Evolutionary conservation across 2,329 filamentous ascomycete species (phyloP).

Genomic region (Zelopaecilomyces penicillatus): DNA sequence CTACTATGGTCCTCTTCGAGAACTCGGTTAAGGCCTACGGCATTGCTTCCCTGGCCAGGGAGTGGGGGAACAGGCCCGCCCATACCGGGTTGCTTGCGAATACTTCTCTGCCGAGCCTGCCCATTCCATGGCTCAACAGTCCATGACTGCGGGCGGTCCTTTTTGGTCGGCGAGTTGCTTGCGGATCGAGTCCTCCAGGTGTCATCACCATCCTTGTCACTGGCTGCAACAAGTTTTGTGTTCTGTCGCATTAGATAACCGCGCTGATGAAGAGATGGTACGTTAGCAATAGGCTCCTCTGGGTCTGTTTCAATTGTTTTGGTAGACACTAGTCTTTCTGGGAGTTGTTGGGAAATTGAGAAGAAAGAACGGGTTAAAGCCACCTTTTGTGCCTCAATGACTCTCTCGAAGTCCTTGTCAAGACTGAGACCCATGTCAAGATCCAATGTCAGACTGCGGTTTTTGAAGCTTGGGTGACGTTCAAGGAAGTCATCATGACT

Average conservation of each 20-base stretch:
- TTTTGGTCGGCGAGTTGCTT: conserved; percentile 63
- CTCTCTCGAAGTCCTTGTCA: conserved; percentile 86
- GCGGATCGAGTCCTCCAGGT: conserved; percentile 49
- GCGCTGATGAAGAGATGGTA: conserved; percentile 63
- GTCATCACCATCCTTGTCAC: conserved; percentile 59
- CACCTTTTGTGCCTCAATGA: conserved; percentile 97
- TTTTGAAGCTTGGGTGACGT: conserved; percentile 66
- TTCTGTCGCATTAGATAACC: conserved; percentile 98
- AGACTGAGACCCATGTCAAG: conserved; percentile 80
- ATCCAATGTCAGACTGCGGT: conserved; percentile 73
- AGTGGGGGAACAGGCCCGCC: conserved; percentile 68
- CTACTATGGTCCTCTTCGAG: conserved; percentile 58
- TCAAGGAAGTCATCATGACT: conserved; percentile 39
- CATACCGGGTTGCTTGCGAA: conserved; percentile 41
- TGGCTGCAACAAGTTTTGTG: conserved; percentile 93
- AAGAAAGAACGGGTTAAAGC: conserved; percentile 16
- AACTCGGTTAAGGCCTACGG: conserved; percentile 54
- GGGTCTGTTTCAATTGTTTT: conserved; percentile 9
- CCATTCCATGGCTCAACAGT: conserved; percentile 96
- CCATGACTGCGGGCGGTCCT: conserved; percentile 81
- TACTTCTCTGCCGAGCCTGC: conserved; percentile 58
- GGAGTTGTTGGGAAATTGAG: conserved; percentile 13
- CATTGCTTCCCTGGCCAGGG: conserved; percentile 80
- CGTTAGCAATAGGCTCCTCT: conserved; percentile 50
- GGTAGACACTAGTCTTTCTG: conserved; percentile 39